These are phyloP conservation scores for Penicillium argentinense DNA, from an alignment of 495 filamentous ascomycete species.

Conservation along the genomic window DNA sequence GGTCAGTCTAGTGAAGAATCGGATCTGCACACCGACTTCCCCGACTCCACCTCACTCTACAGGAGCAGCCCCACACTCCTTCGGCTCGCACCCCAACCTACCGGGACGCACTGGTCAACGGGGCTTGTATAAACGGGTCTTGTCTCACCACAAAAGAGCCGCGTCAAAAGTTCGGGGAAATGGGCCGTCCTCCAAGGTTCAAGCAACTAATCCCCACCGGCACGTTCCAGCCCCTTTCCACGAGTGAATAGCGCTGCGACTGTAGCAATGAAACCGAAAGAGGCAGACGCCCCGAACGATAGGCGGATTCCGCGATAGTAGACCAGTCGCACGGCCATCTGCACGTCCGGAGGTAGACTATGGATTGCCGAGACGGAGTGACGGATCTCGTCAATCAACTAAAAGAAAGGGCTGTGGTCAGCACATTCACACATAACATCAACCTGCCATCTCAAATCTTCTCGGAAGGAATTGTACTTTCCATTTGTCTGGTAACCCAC, in stretches of 20 bases:
- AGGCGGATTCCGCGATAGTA: conserved; percentile 58
- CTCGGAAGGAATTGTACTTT: conserved; percentile 52
- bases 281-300: conserved; percentile 55
- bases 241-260: conserved; percentile 51
- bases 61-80: background rate
- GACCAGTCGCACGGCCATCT: conserved; percentile 58
- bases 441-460: too few species aligned
- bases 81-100: background rate
- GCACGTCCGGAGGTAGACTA: conserved; percentile 55
- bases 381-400: conserved; percentile 61
- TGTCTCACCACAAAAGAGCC: background rate
- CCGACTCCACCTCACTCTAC: conserved; percentile 3
- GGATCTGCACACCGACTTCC: background rate
- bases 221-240: conserved; percentile 41
- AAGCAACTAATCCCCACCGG: conserved; percentile 7
- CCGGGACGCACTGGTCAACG: background rate
- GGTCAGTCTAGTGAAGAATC: too few species aligned
- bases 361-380: conserved; percentile 59
- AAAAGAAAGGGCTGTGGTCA: conserved; percentile 19
- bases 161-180: background rate
- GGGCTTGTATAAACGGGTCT: background rate
- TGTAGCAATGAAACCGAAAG: conserved; percentile 50
- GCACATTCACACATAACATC: background rate
- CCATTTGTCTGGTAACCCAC: conserved; percentile 64
- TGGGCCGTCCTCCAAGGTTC: background rate